phyloP scores from a whole-genome alignment of 1,284 basidiomycete species.

The Cutaneotrichosporon sp. region DNA sequence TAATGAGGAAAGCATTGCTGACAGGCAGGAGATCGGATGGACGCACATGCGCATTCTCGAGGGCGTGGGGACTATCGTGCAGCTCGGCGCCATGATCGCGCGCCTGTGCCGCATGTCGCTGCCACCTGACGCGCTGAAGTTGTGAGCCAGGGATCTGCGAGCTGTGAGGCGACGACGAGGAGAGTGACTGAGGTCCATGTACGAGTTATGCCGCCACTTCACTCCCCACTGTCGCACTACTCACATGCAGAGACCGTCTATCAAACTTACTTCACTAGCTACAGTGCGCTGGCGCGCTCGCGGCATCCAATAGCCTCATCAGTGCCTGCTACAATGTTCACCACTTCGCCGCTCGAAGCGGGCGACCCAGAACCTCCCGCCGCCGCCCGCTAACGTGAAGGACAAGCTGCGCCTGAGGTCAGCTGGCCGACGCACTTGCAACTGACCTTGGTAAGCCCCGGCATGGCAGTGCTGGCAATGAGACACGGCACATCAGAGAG shows the following conservation, averaged over 20 bases:
- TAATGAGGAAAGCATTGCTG: constrained; percentile 6
- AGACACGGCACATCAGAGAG: not conserved
- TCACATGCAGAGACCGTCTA: not conserved
- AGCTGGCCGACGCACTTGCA: not conserved
- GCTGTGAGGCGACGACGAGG: not conserved
- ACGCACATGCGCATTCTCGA: constrained; percentile 98
- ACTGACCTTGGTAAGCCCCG: not conserved
- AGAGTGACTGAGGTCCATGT: not conserved
- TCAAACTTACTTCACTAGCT: not conserved
- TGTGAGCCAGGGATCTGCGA: constrained; percentile 10
- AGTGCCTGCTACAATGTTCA: too few species aligned
- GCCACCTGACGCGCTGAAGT: constrained; percentile 26
- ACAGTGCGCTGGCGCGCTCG: too few species aligned
- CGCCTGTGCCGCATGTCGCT: constrained; percentile 67
- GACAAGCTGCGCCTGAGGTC: not conserved
- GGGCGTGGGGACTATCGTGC: constrained; percentile 93
- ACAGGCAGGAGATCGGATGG: constrained; percentile 87
- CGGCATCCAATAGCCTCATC: too few species aligned
- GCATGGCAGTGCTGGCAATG: not conserved
- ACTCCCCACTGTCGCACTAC: not conserved
- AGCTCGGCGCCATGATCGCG: constrained; percentile 85
- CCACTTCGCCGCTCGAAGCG: not conserved
- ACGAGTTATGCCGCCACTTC: not conserved
- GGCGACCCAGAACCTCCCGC: not conserved
- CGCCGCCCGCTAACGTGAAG: not conserved